Evolutionary conservation across 169 alveolate species (phyloP).

Genomic region (Plasmodium relictum): DNA sequence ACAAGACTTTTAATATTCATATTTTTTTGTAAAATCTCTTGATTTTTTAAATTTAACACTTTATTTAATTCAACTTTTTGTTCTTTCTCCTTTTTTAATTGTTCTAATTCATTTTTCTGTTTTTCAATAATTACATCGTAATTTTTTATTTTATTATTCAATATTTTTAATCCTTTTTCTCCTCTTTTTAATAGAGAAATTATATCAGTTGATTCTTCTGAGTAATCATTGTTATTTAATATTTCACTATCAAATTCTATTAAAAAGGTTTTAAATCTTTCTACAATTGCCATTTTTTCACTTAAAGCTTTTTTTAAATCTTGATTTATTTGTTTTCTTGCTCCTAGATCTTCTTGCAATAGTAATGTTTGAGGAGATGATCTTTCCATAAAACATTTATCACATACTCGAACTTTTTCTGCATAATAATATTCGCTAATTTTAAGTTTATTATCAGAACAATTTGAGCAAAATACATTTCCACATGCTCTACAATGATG

Average conservation of each 20-base stretch:
- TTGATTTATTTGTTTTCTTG: slow-evolving; percentile 84
- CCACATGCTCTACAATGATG: slow-evolving; percentile 78
- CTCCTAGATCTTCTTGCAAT: slow-evolving; percentile 87
- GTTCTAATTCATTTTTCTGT: slow-evolving; percentile 58
- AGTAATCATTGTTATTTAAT: slow-evolving; percentile 35
- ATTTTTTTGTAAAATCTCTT: slow-evolving; percentile 73
- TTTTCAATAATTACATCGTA: slow-evolving; percentile 63
- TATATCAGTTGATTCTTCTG: slow-evolving; percentile 36
- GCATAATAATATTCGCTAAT: slow-evolving; percentile 65
- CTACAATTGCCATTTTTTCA: slow-evolving; percentile 82
- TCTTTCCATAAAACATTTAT: slow-evolving; percentile 82
- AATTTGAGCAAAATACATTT: slow-evolving; percentile 75
- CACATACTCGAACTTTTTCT: slow-evolving; percentile 79
- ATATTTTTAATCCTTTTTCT: slow-evolving; percentile 58
- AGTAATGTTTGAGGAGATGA: slow-evolving; percentile 83
- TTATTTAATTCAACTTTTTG: slow-evolving; percentile 69
- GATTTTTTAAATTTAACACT: slow-evolving; percentile 61
- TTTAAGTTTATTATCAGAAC: slow-evolving; percentile 71
- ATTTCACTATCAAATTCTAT: slow-evolving; percentile 81
- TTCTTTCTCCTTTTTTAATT: slow-evolving; percentile 63
- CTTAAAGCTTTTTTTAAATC: slow-evolving; percentile 83
- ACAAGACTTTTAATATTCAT: slow-evolving; percentile 55
- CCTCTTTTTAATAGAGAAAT: slow-evolving; percentile 52
- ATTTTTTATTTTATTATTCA: slow-evolving; percentile 54
- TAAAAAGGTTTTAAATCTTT: slow-evolving; percentile 82